phyloP scores from a whole-genome alignment of 2,329 filamentous ascomycete species.

The Lachnum nothofagi region DNA sequence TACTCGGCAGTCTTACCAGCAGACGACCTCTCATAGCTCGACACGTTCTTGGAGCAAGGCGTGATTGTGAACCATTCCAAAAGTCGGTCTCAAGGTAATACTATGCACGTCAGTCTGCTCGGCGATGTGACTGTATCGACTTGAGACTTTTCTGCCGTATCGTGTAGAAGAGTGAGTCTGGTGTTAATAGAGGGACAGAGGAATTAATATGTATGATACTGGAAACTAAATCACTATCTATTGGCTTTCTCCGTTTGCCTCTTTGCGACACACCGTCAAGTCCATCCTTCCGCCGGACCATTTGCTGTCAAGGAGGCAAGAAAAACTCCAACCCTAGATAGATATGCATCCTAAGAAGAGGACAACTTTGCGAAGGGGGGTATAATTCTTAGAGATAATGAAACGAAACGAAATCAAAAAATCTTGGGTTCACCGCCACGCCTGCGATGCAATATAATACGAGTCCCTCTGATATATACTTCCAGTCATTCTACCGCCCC shows the following conservation, averaged over 20 bases:
- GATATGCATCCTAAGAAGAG: not conserved
- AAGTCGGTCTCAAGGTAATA: not conserved
- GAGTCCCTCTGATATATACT: slow-evolving; percentile 7
- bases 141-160: no score
- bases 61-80: not conserved
- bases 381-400: not conserved
- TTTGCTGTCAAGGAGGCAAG: not conserved
- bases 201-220: slow-evolving; percentile 4
- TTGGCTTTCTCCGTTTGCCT: not conserved
- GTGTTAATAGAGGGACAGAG: not conserved
- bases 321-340: not conserved
- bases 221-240: slow-evolving; percentile 4
- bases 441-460: not conserved
- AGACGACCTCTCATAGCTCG: not conserved
- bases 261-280: not conserved
- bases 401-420: not conserved
- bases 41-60: not conserved
- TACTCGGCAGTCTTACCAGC: not conserved
- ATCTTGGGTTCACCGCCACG: not conserved
- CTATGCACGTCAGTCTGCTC: not conserved
- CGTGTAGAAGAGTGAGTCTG: no score
- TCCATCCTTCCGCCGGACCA: not conserved
- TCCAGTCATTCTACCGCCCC: slow-evolving; percentile 4
- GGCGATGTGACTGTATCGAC: not conserved
- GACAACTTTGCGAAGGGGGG: not conserved